Evolutionary conservation across 352 stramenopile genomes (phyloP), one percentile per base, ranked within the genome.

Genomic region (Globisporangium paddicum): DNA sequence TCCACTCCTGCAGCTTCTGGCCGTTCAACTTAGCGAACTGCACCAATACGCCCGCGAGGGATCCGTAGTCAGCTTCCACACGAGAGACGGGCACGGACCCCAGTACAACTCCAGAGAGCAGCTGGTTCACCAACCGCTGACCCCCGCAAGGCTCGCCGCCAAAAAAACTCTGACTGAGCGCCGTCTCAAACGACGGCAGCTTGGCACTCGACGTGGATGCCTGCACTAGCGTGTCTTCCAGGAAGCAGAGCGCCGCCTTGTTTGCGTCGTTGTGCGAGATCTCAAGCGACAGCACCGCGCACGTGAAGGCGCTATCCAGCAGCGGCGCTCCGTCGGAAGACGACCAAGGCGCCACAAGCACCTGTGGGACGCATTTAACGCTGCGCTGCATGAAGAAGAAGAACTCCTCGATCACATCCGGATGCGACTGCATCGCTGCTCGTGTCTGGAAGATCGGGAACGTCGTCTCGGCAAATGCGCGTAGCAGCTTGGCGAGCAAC

Each of bases 331-430:
- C 62, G 26, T 61, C 47, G 47, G 3, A 80, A 49, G 55, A 16
- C 8, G 35, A 85, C 11, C 70, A 46, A 6, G 69, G 56, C 45
- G 70, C 67, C 9, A 89, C 69, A 3, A 97, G 68, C 18, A 84
- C 70, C 41, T 87, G 77, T 0, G 93, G 93, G 35, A 96, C 86
- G 56, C 83, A 86, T 35, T 79, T 83, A 10, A 98, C 75, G 47
- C 93, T 87, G 21, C 92, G 82, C 47, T 96, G 88, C 71, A 97
- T 93, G 32, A 98, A 70, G 69, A 91, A 98, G 65, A 98, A 98
- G 45, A 98, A 97, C 69, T 98, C 96, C 68, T 98, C 96, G 9
- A 98, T 85, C 32, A 98, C 85, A 67, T 98, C 94, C 11, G 93
- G 96, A 62, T 97, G 81, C 58, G 67, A 68, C 58, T 73, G 89